Conservation (phyloP, 352 stramenopile species). For the Phytophthora cactorum region DNA sequence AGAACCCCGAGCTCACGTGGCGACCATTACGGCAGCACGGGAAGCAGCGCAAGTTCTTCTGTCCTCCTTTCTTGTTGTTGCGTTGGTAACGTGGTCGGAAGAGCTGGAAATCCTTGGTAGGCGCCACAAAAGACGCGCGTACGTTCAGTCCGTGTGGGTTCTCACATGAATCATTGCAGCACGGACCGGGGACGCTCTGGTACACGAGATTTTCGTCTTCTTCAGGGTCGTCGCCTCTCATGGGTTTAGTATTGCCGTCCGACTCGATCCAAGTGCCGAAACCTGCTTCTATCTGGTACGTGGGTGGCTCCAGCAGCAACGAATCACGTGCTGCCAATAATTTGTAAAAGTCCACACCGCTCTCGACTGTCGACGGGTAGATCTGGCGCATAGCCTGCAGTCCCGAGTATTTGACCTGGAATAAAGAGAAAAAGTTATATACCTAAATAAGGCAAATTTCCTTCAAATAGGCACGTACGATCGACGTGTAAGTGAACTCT, state of each 20-base stretch:
- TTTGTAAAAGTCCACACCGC: conserved; percentile 80
- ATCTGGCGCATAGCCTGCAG: conserved; percentile 77
- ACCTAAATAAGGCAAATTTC: conserved; percentile 6
- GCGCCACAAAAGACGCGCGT: conserved; percentile 78
- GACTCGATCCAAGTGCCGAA: conserved; percentile 88
- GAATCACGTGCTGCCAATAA: conserved; percentile 76
- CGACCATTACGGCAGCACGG: conserved; percentile 80
- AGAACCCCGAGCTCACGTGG: conserved; percentile 88
- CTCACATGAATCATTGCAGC: conserved; percentile 85
- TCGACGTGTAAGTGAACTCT: conserved; percentile 85
- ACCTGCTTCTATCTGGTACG: conserved; percentile 85
- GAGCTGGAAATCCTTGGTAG: conserved; percentile 79
- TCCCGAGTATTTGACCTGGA: conserved; percentile 82
- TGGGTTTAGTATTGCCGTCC: conserved; percentile 79
- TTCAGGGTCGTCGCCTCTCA: conserved; percentile 70
- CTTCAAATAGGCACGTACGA: conserved; percentile 50
- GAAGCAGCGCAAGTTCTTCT: conserved; percentile 91
- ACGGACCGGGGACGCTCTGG: conserved; percentile 75
- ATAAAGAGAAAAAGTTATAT: conserved; percentile 6
- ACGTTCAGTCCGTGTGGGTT: conserved; percentile 85
- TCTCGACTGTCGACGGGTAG: conserved; percentile 70
- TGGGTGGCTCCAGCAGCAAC: conserved; percentile 76
- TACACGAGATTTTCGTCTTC: conserved; percentile 77
- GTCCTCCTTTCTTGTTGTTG: conserved; percentile 91
- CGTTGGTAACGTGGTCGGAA: conserved; percentile 86